A percentile compares a stretch with the other conserved stretches of the same genome.
These are phyloP conservation scores for Phytophthora pistaciae DNA, from an alignment of 352 stramenopile genomes.

Conservation along the genomic window DNA sequence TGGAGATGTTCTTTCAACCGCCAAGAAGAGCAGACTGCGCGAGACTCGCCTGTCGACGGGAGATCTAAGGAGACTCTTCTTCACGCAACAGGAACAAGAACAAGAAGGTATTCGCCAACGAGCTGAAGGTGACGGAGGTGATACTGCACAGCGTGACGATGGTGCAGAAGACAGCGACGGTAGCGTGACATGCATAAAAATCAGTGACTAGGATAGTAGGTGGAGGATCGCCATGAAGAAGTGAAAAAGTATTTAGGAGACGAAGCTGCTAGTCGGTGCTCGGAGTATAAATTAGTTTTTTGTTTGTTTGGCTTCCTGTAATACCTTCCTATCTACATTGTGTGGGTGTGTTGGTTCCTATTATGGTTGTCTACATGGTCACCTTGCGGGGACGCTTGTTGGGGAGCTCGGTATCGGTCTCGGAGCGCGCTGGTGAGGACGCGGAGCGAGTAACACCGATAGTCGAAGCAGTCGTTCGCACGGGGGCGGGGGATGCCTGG, in stretches of 20 bases:
- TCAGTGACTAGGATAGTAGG: conserved; percentile 28
- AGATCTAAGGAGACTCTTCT: conserved; percentile 64
- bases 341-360: conserved; percentile 27
- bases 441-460: conserved; percentile 36
- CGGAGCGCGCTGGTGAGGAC: conserved; percentile 35
- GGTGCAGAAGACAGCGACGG: conserved; percentile 22
- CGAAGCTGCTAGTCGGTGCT: conserved; percentile 3
- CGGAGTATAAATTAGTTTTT: conserved; percentile 46
- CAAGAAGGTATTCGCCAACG: conserved; percentile 9
- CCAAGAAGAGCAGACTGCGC: conserved; percentile 34
- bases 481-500: conserved; percentile 22
- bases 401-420: conserved; percentile 25
- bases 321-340: conserved; percentile 35
- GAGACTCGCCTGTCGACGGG: conserved; percentile 47
- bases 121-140: background rate
- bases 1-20: conserved; percentile 21
- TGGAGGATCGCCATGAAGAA: background rate
- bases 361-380: conserved; percentile 33
- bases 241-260: background rate
- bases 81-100: conserved; percentile 44
- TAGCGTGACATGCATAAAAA: conserved; percentile 43
- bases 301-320: conserved; percentile 13
- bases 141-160: background rate
- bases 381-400: conserved; percentile 43
- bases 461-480: conserved; percentile 20